phyloP scores from a whole-genome alignment of 1,284 basidiomycete genomes.

The Boletus sp. region DNA sequence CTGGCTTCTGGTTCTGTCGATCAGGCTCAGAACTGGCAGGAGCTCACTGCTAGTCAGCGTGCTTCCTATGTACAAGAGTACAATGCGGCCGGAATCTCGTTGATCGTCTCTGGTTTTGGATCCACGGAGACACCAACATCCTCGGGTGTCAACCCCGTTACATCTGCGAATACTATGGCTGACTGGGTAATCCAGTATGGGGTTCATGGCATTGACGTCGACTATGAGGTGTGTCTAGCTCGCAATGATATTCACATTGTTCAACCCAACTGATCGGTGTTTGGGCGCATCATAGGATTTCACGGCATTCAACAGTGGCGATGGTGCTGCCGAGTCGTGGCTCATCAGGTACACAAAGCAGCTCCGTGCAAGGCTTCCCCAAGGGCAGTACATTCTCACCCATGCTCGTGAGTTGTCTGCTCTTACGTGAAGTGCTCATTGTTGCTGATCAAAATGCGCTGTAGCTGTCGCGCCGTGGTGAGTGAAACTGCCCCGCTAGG shows the following conservation, averaged over 20 bases:
- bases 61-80: constrained; percentile 52
- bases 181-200: constrained; percentile 52
- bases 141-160: constrained; percentile 43
- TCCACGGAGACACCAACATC: constrained; percentile 49
- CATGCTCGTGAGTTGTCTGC: constrained; percentile 42
- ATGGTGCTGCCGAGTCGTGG: constrained; percentile 47
- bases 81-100: constrained; percentile 56
- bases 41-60: constrained; percentile 47
- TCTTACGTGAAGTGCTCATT: not conserved
- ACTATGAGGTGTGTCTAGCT: constrained; percentile 50
- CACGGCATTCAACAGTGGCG: constrained; percentile 46
- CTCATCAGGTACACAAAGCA: constrained; percentile 48
- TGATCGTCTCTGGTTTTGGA: constrained; percentile 63
- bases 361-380: constrained; percentile 42
- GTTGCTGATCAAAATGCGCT: constrained; percentile 10
- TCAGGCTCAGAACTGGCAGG: constrained; percentile 48
- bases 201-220: constrained; percentile 61
- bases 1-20: constrained; percentile 55
- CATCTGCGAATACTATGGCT: constrained; percentile 51
- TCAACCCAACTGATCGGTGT: constrained; percentile 1
- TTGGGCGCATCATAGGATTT: constrained; percentile 44
- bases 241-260: not conserved
- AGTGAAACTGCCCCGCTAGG: constrained; percentile 1
- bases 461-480: constrained; percentile 37
- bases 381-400: constrained; percentile 43